These are phyloP conservation scores for Cocos nucifera DNA, from an alignment of 176 grass and related monocot genomes.

Conservation along the genomic window DNA sequence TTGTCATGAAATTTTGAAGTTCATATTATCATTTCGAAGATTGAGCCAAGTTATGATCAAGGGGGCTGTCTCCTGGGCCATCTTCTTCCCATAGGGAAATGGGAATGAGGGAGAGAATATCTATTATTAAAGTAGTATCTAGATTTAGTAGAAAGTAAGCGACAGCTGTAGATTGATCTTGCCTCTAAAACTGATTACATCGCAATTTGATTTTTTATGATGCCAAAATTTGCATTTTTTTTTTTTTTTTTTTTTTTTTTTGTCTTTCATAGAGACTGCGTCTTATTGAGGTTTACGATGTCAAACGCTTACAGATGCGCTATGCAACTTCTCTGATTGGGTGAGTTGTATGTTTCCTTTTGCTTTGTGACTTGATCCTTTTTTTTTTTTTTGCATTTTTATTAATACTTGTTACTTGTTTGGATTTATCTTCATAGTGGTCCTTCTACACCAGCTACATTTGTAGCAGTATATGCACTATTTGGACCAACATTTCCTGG, in stretches of 20 bases:
- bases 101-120: too few species aligned
- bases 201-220: too few species aligned
- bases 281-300: conserved; percentile 91
- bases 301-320: conserved; percentile 85
- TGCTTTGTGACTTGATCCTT: neutral
- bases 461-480: conserved; percentile 79
- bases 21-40: too few species aligned
- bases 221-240: neutral
- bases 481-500: conserved; percentile 95
- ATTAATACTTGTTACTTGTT: conserved; percentile 2
- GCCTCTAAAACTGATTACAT: too few species aligned
- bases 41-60: too few species aligned
- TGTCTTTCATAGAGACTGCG: conserved; percentile 46
- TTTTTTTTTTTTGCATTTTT: neutral
- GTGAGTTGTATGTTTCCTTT: conserved; percentile 29
- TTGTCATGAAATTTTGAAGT: too few species aligned
- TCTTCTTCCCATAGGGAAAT: too few species aligned
- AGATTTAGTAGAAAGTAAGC: too few species aligned
- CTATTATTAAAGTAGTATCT: too few species aligned
- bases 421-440: conserved; percentile 42
- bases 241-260: conserved; percentile 1
- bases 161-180: too few species aligned
- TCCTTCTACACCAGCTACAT: conserved; percentile 76
- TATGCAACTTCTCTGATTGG: conserved; percentile 87
- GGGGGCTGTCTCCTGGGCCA: too few species aligned